Percentiles rank a stretch among this genome's conserved stretches.
Evolutionary conservation across 371 early-diverging fungal genomes (phyloP).

Genomic region (Mortierella sp.): DNA sequence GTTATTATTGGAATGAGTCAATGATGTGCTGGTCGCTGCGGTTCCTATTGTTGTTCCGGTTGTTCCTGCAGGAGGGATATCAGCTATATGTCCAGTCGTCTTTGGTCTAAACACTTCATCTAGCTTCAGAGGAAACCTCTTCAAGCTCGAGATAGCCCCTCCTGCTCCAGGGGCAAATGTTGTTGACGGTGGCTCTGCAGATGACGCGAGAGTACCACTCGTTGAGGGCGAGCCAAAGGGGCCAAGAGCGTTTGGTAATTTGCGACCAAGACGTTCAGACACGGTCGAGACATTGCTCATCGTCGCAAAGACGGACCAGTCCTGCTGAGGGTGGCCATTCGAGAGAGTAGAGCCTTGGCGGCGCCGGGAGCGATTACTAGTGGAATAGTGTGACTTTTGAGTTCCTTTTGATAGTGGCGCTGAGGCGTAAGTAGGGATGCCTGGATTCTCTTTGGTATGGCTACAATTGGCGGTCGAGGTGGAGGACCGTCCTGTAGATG

Average conservation of each 20-base stretch:
- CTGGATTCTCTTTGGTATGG: background rate
- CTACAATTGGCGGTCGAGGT: background rate
- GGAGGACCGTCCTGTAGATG: background rate
- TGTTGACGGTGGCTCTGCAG: background rate
- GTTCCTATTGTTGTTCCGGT: background rate
- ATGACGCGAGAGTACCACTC: background rate
- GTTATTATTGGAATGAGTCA: background rate
- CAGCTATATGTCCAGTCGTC: constrained; percentile 7
- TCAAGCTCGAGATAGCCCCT: constrained; percentile 8
- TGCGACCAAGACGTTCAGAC: constrained; percentile 18
- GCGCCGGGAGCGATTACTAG: background rate
- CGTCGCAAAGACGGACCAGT: constrained; percentile 53
- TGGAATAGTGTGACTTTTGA: background rate
- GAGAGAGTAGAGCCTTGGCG: background rate
- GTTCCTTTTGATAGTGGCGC: background rate
- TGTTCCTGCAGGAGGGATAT: background rate
- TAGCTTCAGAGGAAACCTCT: constrained; percentile 25
- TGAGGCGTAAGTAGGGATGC: background rate
- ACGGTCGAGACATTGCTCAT: constrained; percentile 49
- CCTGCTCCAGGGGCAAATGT: constrained; percentile 3
- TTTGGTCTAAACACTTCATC: constrained; percentile 36
- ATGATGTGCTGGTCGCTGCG: background rate
- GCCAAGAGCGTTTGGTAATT: background rate
- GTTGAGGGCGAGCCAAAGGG: background rate
- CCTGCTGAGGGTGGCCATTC: constrained; percentile 13